A percentile compares a stretch with the other conserved stretches of the same genome.
Conservation (phyloP, 163 green algal species). For the Prototheca wickerhamii region DNA sequence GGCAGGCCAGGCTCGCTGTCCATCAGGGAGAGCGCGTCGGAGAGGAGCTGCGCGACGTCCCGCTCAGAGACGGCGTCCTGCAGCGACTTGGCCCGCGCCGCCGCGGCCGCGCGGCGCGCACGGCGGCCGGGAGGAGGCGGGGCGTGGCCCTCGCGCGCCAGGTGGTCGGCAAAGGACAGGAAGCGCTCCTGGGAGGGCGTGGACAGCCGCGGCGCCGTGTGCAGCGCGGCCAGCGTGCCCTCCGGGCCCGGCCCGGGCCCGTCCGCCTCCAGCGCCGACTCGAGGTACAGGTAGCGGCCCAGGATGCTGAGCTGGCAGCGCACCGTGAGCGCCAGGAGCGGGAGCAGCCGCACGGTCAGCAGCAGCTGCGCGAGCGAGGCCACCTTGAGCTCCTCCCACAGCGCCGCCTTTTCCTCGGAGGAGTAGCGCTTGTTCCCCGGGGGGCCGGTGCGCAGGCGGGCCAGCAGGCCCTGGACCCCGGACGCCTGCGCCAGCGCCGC, state of each 20-base stretch:
- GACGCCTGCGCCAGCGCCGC: conserved; percentile 23
- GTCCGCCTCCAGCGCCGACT: conserved; percentile 17
- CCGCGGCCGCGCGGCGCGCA: not conserved
- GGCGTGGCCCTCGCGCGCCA: conserved; percentile 24
- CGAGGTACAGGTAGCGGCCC: conserved; percentile 42
- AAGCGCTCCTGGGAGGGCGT: conserved; percentile 40
- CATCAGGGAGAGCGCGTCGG: not conserved
- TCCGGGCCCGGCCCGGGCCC: not conserved
- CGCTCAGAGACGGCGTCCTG: conserved; percentile 12
- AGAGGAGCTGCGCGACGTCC: conserved; percentile 13
- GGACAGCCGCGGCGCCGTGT: conserved; percentile 13
- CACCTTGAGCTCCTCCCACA: conserved; percentile 40
- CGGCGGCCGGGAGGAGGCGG: conserved; percentile 12
- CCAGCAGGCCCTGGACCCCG: conserved; percentile 40
- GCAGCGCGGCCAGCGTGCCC: not conserved
- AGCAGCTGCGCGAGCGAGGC: conserved; percentile 20
- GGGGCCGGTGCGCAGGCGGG: conserved; percentile 30
- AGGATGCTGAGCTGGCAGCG: conserved; percentile 51
- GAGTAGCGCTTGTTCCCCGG: not conserved
- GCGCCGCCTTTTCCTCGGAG: conserved; percentile 23
- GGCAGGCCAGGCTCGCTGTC: too few species aligned
- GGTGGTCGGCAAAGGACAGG: conserved; percentile 37
- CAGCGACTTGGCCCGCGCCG: conserved; percentile 2
- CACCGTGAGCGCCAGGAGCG: conserved; percentile 42
- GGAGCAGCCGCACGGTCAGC: conserved; percentile 28